phyloP scores from a whole-genome alignment of 257 asterid genomes.

The Plectranthus barbatus region DNA sequence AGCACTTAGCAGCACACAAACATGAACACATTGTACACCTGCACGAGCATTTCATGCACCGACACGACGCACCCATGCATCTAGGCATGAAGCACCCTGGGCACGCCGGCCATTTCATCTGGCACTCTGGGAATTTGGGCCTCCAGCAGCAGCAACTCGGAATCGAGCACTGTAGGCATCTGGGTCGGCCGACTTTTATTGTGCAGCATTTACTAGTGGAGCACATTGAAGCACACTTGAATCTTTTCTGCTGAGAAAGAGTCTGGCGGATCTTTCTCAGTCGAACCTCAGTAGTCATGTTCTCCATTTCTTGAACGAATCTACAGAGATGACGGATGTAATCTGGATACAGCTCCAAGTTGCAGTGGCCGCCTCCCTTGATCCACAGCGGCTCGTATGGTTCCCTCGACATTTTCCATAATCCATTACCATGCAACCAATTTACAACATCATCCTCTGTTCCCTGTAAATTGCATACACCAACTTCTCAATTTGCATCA shows the following conservation, averaged over 20 bases:
- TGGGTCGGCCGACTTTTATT: constrained; percentile 32
- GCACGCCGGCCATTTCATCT: constrained; percentile 33
- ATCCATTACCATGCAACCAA: constrained; percentile 78
- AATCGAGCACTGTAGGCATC: constrained; percentile 34
- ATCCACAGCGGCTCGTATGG: constrained; percentile 97
- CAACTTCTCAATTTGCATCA: neutral
- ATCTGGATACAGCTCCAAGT: constrained; percentile 95
- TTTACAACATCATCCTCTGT: constrained; percentile 94
- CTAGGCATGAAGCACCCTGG: constrained; percentile 22
- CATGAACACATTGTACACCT: constrained; percentile 43
- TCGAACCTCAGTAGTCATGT: constrained; percentile 53
- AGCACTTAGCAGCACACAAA: constrained; percentile 43
- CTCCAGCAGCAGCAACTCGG: constrained; percentile 31
- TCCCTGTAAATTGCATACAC: constrained; percentile 45
- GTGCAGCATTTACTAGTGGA: constrained; percentile 37
- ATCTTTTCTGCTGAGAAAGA: constrained; percentile 27
- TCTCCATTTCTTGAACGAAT: constrained; percentile 88
- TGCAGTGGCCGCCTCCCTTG: constrained; percentile 99
- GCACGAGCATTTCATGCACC: constrained; percentile 44
- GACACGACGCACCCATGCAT: constrained; percentile 30
- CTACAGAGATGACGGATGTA: constrained; percentile 79
- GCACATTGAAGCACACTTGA: constrained; percentile 17
- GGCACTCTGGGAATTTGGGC: constrained; percentile 37
- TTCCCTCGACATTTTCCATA: constrained; percentile 86
- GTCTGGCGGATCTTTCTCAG: constrained; percentile 59